Evolutionary conservation across 1,284 basidiomycete genomes (phyloP).

Genomic region (Ceratobasidium papillatum): DNA sequence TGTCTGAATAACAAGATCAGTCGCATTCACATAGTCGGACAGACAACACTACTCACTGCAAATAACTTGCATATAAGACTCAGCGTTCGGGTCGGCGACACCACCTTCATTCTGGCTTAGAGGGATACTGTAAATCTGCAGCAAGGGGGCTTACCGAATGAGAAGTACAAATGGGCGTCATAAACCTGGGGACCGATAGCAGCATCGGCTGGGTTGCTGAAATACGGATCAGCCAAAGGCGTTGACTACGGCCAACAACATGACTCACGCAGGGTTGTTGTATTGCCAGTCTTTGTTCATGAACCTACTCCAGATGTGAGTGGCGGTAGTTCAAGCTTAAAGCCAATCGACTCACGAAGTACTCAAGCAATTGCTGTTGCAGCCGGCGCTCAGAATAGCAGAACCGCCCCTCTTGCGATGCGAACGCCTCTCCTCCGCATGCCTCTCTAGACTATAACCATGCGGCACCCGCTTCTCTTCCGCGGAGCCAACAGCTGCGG

Average conservation of each 20-base stretch:
- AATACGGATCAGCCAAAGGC: not conserved
- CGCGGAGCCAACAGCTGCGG: not conserved
- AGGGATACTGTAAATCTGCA: not conserved
- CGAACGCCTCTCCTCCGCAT: constrained; percentile 12
- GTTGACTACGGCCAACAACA: not conserved
- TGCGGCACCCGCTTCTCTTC: constrained; percentile 11
- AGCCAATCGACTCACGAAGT: constrained; percentile 42
- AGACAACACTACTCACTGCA: constrained; percentile 58
- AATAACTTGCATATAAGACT: constrained; percentile 70
- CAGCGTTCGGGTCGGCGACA: constrained; percentile 68
- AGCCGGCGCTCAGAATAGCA: constrained; percentile 13
- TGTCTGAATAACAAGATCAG: constrained; percentile 50
- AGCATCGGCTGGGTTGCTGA: constrained; percentile 68
- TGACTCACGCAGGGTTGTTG: constrained; percentile 59
- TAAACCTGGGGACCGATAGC: constrained; percentile 73
- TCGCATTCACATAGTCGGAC: not conserved
- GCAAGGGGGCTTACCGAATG: constrained; percentile 55
- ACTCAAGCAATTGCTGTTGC: constrained; percentile 42
- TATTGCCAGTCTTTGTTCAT: constrained; percentile 82
- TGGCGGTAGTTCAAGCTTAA: not conserved
- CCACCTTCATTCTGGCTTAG: constrained; percentile 57
- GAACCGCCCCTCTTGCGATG: constrained; percentile 29
- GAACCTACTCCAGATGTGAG: constrained; percentile 58
- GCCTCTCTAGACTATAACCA: constrained; percentile 24
- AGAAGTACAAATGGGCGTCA: constrained; percentile 81